phyloP scores from a whole-genome alignment of 768 basidiomycete genomes.

The Dentipellis fragilis region DNA sequence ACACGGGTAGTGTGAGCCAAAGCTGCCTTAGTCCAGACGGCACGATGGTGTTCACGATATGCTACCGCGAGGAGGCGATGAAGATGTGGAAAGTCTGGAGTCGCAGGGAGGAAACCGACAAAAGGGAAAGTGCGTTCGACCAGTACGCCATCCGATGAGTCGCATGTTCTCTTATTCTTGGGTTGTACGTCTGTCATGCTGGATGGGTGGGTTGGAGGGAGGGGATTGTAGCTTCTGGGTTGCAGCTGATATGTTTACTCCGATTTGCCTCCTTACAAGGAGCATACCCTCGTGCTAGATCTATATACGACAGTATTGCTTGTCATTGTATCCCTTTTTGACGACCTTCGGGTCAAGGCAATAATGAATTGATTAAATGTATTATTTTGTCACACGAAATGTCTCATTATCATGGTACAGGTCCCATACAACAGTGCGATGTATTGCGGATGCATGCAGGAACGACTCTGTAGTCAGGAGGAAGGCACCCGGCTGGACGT shows the following conservation, averaged over 20 bases:
- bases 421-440: no score
- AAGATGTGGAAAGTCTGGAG: constrained; percentile 68
- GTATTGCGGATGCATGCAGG: no score
- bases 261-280: neutral
- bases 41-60: constrained; percentile 53
- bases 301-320: neutral
- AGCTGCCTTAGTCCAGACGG: constrained; percentile 57
- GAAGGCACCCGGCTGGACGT: no score
- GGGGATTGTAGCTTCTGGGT: neutral
- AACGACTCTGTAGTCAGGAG: no score
- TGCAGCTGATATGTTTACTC: neutral
- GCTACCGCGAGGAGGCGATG: constrained; percentile 54
- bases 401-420: no score
- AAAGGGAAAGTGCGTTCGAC: constrained; percentile 12
- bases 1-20: constrained; percentile 43
- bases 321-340: neutral
- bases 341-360: no score
- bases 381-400: neutral
- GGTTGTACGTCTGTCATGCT: neutral
- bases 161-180: neutral
- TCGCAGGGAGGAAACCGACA: constrained; percentile 5
- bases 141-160: constrained; percentile 11
- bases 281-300: neutral
- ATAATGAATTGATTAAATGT: neutral
- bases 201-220: neutral